Evolutionary conservation across 2,329 filamentous ascomycete genomes (phyloP).

Genomic region (Xylaria digitata): DNA sequence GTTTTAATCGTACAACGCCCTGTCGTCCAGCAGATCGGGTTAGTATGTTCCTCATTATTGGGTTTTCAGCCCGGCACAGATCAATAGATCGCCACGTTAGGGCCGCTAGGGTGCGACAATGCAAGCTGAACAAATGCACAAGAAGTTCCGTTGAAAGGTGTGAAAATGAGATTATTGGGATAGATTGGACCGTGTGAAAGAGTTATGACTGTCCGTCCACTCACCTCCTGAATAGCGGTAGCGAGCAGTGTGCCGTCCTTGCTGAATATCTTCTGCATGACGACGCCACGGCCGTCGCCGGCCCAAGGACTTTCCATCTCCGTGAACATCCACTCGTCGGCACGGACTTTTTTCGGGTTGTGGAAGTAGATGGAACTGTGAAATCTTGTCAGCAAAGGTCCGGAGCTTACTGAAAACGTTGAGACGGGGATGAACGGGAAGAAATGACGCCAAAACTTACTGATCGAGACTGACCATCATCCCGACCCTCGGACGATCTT

Average conservation of each 20-base stretch:
- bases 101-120: background rate
- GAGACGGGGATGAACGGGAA: background rate
- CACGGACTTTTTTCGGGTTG: constrained; percentile 66
- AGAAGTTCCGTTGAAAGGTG: constrained; percentile 6
- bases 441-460: constrained; percentile 38
- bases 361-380: constrained; percentile 72
- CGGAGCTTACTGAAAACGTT: background rate
- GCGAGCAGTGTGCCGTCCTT: constrained; percentile 78
- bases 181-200: background rate
- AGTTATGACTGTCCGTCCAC: constrained; percentile 40
- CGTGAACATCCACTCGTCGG: constrained; percentile 81
- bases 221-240: constrained; percentile 82
- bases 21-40: constrained; percentile 29
- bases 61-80: constrained; percentile 7
- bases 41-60: constrained; percentile 8
- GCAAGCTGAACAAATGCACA: constrained; percentile 9
- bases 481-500: constrained; percentile 70
- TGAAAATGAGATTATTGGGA: background rate
- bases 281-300: constrained; percentile 80
- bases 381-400: background rate
- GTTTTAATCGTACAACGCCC: constrained; percentile 49
- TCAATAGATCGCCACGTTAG: background rate
- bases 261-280: constrained; percentile 78
- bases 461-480: constrained; percentile 90
- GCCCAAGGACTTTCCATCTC: constrained; percentile 86